phyloP scores from a whole-genome alignment of 441 rosid genomes.

The Viola pubescens region DNA sequence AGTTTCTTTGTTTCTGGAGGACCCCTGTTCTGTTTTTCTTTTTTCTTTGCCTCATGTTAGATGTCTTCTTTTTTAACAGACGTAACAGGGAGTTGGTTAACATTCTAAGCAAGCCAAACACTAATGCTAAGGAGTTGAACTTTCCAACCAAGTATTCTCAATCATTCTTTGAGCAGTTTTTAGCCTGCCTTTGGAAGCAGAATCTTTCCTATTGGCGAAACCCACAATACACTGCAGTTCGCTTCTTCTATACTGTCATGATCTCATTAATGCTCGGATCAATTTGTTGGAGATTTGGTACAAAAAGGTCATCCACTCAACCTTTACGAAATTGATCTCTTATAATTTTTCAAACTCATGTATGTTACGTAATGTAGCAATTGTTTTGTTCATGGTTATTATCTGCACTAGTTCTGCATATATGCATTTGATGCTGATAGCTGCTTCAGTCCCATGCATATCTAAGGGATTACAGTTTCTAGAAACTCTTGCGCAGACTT shows the following conservation, averaged over 20 bases:
- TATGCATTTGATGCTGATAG: not conserved
- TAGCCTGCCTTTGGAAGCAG: slow-evolving; percentile 95
- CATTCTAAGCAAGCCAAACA: slow-evolving; percentile 65
- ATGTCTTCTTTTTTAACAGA: slow-evolving; percentile 33
- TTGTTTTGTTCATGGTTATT: not conserved
- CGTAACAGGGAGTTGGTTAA: slow-evolving; percentile 66
- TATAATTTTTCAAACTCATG: slow-evolving; percentile 4
- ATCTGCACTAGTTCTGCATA: not conserved
- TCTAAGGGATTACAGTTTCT: no score
- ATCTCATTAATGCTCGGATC: slow-evolving; percentile 94
- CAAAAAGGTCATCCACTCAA: slow-evolving; percentile 44
- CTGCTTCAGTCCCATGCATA: no score
- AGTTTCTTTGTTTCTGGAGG: slow-evolving; percentile 1
- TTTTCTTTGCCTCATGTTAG: slow-evolving; percentile 4
- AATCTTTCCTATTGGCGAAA: slow-evolving; percentile 90
- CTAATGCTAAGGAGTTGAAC: slow-evolving; percentile 49
- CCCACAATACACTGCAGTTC: slow-evolving; percentile 95
- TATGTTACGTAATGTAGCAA: not conserved
- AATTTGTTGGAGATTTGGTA: slow-evolving; percentile 91
- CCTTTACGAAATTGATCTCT: not conserved
- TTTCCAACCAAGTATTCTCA: slow-evolving; percentile 78
- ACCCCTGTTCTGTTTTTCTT: not conserved
- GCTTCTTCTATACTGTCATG: slow-evolving; percentile 83
- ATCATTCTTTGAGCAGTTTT: slow-evolving; percentile 60
- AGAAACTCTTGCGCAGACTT: no score